phyloP scores from a whole-genome alignment of 805 yeast species.

The Clavispora fructus region DNA sequence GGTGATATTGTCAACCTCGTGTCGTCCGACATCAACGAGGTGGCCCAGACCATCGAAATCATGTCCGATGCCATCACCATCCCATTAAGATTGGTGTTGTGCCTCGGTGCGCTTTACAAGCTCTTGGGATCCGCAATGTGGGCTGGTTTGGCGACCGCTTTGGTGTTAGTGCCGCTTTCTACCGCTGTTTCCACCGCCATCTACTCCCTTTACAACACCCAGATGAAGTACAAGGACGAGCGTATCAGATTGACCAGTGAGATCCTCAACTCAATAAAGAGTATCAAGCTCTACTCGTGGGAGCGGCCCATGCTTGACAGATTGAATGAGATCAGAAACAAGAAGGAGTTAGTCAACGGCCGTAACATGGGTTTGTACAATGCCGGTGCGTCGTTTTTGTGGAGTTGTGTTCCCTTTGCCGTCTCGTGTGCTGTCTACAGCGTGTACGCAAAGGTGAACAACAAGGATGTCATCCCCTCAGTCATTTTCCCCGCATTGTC shows the following conservation, averaged over 20 bases:
- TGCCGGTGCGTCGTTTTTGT: slow-evolving; percentile 28
- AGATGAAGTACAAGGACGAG: slow-evolving; percentile 58
- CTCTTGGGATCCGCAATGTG: slow-evolving; percentile 55
- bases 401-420: slow-evolving; percentile 36
- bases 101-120: slow-evolving; percentile 49
- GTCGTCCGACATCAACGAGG: slow-evolving; percentile 67
- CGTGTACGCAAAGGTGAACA: slow-evolving; percentile 20
- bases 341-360: slow-evolving; percentile 49
- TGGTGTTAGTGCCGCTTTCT: slow-evolving; percentile 55
- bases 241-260: slow-evolving; percentile 59
- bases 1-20: slow-evolving; percentile 79
- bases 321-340: slow-evolving; percentile 50
- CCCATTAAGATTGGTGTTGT: slow-evolving; percentile 51
- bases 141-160: slow-evolving; percentile 51
- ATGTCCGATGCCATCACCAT: slow-evolving; percentile 42
- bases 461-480: slow-evolving; percentile 28
- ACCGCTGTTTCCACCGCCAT: slow-evolving; percentile 38
- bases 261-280: slow-evolving; percentile 53
- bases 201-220: slow-evolving; percentile 45
- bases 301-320: slow-evolving; percentile 57
- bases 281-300: slow-evolving; percentile 67
- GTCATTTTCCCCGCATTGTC: slow-evolving; percentile 38
- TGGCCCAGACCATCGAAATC: slow-evolving; percentile 49
- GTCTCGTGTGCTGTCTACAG: slow-evolving; percentile 30
- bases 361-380: slow-evolving; percentile 39